phyloP scores from a whole-genome alignment of 371 early-diverging fungal genomes.

The Globomyces sp. region DNA sequence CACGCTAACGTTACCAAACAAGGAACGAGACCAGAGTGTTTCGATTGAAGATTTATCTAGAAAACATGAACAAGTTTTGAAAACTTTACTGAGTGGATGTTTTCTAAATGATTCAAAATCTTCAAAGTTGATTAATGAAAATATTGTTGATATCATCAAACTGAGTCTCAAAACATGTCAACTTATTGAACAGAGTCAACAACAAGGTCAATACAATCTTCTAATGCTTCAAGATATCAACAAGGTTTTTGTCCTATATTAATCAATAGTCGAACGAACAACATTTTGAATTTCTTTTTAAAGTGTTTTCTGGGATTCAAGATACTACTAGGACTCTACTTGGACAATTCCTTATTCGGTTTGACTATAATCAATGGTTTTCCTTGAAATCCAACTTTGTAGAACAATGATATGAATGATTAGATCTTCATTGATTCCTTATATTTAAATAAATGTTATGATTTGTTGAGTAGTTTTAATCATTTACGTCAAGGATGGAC shows the following conservation, averaged over 20 bases:
- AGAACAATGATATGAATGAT: too few species aligned
- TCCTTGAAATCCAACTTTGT: background rate
- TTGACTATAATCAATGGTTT: conserved; percentile 9
- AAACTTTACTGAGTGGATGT: background rate
- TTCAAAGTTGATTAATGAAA: background rate
- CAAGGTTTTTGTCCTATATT: too few species aligned
- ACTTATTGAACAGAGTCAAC: background rate
- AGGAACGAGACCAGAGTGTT: background rate
- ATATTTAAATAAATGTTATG: too few species aligned
- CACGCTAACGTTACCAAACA: background rate
- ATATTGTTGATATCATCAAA: conserved; percentile 1
- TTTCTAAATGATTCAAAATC: conserved; percentile 1
- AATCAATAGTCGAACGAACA: background rate
- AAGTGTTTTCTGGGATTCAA: conserved; percentile 7
- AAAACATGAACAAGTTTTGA: background rate
- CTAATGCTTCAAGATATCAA: background rate
- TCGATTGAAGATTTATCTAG: background rate
- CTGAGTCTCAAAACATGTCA: background rate
- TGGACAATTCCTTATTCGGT: background rate
- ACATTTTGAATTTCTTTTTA: conserved; percentile 4
- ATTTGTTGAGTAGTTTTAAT: background rate
- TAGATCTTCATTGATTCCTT: too few species aligned
- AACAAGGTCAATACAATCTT: background rate
- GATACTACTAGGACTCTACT: background rate
- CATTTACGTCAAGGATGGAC: conserved; percentile 23